Evolutionary conservation across 176 grass and related monocot species (phyloP), one percentile per base, ranked within the genome.

Genomic region (Dendrocalamus sinicus): DNA sequence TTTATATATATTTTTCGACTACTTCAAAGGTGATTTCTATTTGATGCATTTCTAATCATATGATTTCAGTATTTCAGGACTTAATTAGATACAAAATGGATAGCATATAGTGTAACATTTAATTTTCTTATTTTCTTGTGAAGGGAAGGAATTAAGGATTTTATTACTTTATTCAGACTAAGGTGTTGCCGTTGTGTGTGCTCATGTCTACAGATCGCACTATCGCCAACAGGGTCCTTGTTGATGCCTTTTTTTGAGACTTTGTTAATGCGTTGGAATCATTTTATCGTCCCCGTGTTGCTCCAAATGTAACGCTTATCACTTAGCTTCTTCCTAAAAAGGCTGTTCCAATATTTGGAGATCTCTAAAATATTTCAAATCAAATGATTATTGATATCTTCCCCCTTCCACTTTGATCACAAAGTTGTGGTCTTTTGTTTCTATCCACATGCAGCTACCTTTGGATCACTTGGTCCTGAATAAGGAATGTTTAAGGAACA

Each of bases 401-500:
- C 23, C 15, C 28, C 20, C 30, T 74, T 65, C 58, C 46, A 44
- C 37, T 67, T 73, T 45, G 58, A 51, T 74, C 10, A 74, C 11
- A 74, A 74, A 87, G 77, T 26, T 87, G 23, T 20, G 30, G 14
- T 32, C 47, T 6, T 44, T 26, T 70, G 3, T 37, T 19, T 28
- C 28, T 41, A 7, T 48, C 0, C 12, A 28, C 8, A 72, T 70
- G 41, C 12, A 63, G 9, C 53, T 26, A 41, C 22, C 68, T 40
- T 66, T 75, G n/a, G 32, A 45, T 35, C 8, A 74, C 59, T 57
- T 75, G 6, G 43, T 48, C 43, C 39, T 61, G 40, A 75, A 67
- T 66, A 80, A 80, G 58, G 39, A 20, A 69, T 80, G 67, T 67
- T 40, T 57, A 84, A 39, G 68, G 59, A 84, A 81, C 51, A 61